A percentile compares a stretch with the other conserved stretches of the same genome.
These are phyloP conservation scores for Iris pallida DNA, from an alignment of 116 monocot genomes.

Conservation along the genomic window DNA sequence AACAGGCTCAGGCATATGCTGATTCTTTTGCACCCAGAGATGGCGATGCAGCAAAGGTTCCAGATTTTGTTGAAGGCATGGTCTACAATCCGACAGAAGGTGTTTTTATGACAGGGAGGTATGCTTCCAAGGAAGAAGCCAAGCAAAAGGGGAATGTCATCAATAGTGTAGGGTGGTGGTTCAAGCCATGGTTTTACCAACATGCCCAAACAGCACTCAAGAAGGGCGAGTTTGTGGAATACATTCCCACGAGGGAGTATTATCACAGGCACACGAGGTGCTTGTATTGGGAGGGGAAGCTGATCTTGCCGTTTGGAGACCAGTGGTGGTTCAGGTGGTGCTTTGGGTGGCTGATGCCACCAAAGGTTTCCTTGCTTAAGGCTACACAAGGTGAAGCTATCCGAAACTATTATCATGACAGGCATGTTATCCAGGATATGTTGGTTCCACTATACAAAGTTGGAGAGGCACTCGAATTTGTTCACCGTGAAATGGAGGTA, in stretches of 20 bases:
- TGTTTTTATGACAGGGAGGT: slow-evolving; percentile 48
- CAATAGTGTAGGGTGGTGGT: slow-evolving; percentile 65
- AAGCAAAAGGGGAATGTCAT: slow-evolving; percentile 46
- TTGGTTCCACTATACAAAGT: slow-evolving; percentile 64
- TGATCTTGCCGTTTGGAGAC: slow-evolving; percentile 66
- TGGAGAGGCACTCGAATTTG: slow-evolving; percentile 49
- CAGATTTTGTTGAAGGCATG: slow-evolving; percentile 66
- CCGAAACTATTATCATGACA: slow-evolving; percentile 59
- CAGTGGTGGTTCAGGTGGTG: slow-evolving; percentile 69
- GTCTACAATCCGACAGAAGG: slow-evolving; percentile 36
- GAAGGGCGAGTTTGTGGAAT: slow-evolving; percentile 57
- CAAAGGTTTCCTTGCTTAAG: slow-evolving; percentile 68
- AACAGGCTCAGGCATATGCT: slow-evolving; percentile 50
- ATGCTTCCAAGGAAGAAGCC: slow-evolving; percentile 60
- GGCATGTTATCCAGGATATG: slow-evolving; percentile 66
- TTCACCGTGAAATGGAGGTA: slow-evolving; percentile 72
- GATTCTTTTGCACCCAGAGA: slow-evolving; percentile 67
- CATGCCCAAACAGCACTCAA: slow-evolving; percentile 53
- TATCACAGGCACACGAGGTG: slow-evolving; percentile 64
- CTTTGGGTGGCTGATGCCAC: slow-evolving; percentile 74
- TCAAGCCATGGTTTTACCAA: slow-evolving; percentile 71
- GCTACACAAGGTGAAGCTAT: slow-evolving; percentile 63
- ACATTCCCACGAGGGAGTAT: slow-evolving; percentile 40
- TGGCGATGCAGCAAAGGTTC: slow-evolving; percentile 45
- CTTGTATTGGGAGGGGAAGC: slow-evolving; percentile 70